Evolutionary conservation across 768 basidiomycete genomes (phyloP), one percentile per base, ranked within the genome.

Genomic region (Auriculariales sp.): DNA sequence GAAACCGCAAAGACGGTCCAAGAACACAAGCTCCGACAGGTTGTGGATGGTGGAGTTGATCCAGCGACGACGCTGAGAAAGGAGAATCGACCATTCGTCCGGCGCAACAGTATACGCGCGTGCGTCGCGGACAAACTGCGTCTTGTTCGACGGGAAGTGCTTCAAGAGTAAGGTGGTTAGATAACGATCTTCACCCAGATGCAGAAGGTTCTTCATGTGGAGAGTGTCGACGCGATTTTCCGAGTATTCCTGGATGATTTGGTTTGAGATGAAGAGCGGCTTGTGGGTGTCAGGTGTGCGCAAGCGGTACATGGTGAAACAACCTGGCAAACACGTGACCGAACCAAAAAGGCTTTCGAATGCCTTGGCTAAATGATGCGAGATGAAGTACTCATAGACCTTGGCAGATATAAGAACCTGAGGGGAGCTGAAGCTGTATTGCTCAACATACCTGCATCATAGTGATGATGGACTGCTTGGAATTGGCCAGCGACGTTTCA

Each of bases 11-110:
- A 93, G 78, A 52, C 86, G 79, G 49, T 93, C 88, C 59, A 97
- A 66, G 71, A 92, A 91, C 49, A 97, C 70, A 35, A 99, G 71
- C 60, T 98, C 94, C 47, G 83, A 88, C 49, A 99, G 68, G 66
- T 99, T 99, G 69, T 99, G 94, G 10, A 99, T 80, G 0, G 94
- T 99, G 15, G 94, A 98, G 70, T 99, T 99, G 67, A 99, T 99
- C 94, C 95, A 99, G 58, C 95, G 87, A 67, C 94, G 86, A 70
- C 94, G 83, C 62, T 99, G 95, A 6, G 91, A 95, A 19, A 99
- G 68, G 48, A 99, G 65, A 24, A 97, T 82, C 62, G 81, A 82
- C 90, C 91, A 95, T 57, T 91, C 87, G 57, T 94, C 92, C 0
- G 94, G 94, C 2, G 94, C 94, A 14, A 97, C 86, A 0, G 94